Conservation (phyloP, 805 yeast genomes). For the Wickerhamiella lipophila region DNA sequence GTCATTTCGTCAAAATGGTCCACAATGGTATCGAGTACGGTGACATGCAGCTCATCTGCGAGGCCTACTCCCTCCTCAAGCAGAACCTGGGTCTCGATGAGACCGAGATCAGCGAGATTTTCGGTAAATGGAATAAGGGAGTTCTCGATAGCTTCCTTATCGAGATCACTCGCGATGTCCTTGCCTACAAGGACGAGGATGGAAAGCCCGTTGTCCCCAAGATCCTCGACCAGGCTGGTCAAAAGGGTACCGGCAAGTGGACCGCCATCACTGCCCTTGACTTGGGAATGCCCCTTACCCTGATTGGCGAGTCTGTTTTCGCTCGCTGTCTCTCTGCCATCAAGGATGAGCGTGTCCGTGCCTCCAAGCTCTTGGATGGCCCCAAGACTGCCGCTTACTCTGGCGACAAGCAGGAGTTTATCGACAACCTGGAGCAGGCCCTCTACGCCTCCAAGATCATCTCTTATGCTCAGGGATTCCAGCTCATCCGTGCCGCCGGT, state of each 20-base stretch:
- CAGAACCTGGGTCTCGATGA: conserved; percentile 82
- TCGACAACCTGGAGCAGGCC: conserved; percentile 95
- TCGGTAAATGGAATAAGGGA: conserved; percentile 90
- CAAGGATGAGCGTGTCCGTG: conserved; percentile 80
- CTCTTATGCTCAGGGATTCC: conserved; percentile 98
- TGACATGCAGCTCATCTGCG: conserved; percentile 98
- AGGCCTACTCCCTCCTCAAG: conserved; percentile 93
- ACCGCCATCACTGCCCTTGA: conserved; percentile 96
- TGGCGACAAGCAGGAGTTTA: conserved; percentile 68
- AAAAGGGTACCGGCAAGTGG: conserved; percentile 99
- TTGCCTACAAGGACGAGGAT: conserved; percentile 77
- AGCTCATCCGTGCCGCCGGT: conserved; percentile 97
- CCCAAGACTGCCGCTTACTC: conserved; percentile 56
- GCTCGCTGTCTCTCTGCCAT: conserved; percentile 90
- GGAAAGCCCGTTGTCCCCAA: conserved; percentile 92
- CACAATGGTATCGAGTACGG: conserved; percentile 99
- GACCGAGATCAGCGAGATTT: conserved; percentile 88
- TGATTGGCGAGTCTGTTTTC: conserved; percentile 97
- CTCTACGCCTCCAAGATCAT: conserved; percentile 96
- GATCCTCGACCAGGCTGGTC: conserved; percentile 94
- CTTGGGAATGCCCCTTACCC: conserved; percentile 95
- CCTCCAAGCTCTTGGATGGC: conserved; percentile 67
- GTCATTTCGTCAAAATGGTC: conserved; percentile 98
- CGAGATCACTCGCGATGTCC: conserved; percentile 92
- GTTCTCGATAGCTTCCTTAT: conserved; percentile 93